These are phyloP conservation scores for Lotmaria passim DNA, from an alignment of 208 protist genomes.

Conservation along the genomic window DNA sequence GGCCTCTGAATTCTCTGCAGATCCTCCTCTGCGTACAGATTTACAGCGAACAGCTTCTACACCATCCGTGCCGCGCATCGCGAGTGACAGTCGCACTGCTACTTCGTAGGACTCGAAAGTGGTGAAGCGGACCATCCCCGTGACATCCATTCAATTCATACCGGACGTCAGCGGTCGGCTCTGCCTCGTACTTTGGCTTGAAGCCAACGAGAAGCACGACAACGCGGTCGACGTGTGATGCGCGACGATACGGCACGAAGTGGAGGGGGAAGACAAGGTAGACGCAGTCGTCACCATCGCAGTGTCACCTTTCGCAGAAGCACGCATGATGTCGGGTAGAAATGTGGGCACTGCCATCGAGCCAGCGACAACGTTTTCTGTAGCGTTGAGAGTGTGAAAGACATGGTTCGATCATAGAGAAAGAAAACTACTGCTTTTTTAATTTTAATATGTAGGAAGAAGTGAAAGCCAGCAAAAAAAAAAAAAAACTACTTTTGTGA, in stretches of 20 bases:
- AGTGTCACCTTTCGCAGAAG: too few relatives aligned
- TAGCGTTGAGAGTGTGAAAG: background rate
- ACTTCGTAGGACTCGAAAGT: constrained; percentile 9
- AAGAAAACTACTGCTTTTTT: too few relatives aligned
- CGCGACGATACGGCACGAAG: background rate
- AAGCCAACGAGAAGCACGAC: background rate
- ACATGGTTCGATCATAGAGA: too few relatives aligned
- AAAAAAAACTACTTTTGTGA: too few relatives aligned
- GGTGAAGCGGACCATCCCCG: constrained; percentile 6
- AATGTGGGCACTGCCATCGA: background rate
- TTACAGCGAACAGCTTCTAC: background rate
- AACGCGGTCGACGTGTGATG: background rate
- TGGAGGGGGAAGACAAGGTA: background rate
- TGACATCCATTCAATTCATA: constrained; percentile 3
- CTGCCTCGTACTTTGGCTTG: background rate
- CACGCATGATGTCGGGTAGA: too few relatives aligned
- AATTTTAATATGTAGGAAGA: too few relatives aligned
- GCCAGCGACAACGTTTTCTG: background rate
- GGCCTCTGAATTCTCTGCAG: background rate
- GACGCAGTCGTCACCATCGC: too few relatives aligned
- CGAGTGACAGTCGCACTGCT: constrained; percentile 4
- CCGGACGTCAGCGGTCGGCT: constrained; percentile 1
- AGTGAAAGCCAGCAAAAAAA: too few relatives aligned
- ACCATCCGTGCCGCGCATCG: background rate
- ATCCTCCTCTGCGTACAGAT: background rate